Percentiles rank a stretch among this genome's conserved stretches.
phyloP scores from a whole-genome alignment of 2,329 filamentous ascomycete genomes.

The Metarhizium sp. region DNA sequence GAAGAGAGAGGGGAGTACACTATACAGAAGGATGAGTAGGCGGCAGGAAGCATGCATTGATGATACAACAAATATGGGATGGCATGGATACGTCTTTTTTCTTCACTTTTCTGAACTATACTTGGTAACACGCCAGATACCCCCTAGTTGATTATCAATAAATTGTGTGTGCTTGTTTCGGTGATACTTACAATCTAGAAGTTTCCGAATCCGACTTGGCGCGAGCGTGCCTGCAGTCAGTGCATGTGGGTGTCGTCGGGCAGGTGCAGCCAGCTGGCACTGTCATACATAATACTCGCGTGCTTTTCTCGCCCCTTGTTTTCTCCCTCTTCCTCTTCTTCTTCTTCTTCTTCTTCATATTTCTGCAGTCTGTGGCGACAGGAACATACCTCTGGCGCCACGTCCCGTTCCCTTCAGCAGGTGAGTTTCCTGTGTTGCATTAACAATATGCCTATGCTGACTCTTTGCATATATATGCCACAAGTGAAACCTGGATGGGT shows the following conservation, averaged over 20 bases:
- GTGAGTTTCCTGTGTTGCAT: neutral
- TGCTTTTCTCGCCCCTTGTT: neutral
- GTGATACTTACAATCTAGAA: neutral
- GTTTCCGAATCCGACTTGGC: neutral
- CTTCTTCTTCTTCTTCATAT: neutral
- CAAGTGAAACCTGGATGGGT: no score
- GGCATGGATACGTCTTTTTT: neutral
- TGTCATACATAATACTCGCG: neutral
- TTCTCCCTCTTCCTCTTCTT: neutral
- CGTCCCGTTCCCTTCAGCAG: neutral
- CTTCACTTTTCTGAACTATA: neutral
- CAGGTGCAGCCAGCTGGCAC: neutral
- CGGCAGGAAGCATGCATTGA: neutral
- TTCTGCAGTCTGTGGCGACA: neutral
- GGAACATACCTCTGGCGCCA: neutral
- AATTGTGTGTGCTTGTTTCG: neutral
- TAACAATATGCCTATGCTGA: neutral
- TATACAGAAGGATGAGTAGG: neutral
- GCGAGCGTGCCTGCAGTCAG: no score
- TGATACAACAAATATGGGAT: neutral
- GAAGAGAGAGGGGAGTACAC: neutral
- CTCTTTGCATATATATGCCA: neutral
- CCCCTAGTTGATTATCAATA: neutral
- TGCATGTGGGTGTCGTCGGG: neutral
- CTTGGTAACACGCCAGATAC: conserved; percentile 1